Conservation (phyloP, 306 rosid genomes). For the Medicago arabica region DNA sequence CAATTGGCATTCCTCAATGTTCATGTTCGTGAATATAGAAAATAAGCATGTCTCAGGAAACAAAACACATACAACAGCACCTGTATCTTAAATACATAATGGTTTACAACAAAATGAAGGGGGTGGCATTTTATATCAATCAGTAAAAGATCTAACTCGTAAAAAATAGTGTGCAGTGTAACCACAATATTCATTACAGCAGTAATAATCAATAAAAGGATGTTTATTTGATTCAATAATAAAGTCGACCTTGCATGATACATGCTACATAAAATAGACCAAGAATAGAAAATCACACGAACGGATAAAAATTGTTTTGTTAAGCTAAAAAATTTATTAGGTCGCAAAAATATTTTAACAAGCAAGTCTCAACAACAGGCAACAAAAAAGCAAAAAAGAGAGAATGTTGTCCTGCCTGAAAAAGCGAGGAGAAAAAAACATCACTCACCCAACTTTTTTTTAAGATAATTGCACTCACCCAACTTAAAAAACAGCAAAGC, state of each 20-base stretch:
- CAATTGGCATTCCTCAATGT: slow-evolving; percentile 22
- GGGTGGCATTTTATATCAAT: background rate
- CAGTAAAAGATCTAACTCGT: slow-evolving; percentile 2
- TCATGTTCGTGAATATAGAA: background rate
- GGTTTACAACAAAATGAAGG: slow-evolving; percentile 6
- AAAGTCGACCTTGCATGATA: background rate
- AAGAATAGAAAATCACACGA: background rate
- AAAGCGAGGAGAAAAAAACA: background rate
- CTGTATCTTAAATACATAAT: slow-evolving; percentile 9
- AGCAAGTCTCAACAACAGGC: background rate
- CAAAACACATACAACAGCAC: slow-evolving; percentile 1
- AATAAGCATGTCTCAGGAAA: slow-evolving; percentile 4
- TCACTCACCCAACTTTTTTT: background rate
- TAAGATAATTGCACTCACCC: background rate
- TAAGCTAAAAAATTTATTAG: background rate
- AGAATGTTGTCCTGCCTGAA: background rate
- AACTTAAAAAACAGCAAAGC: background rate
- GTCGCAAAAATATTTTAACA: background rate
- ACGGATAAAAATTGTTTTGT: background rate
- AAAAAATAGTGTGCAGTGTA: slow-evolving; percentile 12
- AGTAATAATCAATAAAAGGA: background rate
- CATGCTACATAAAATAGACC: slow-evolving; percentile 12
- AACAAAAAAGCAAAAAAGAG: background rate
- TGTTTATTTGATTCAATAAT: background rate
- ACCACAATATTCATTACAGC: slow-evolving; percentile 7